Evolutionary conservation across 164 flowering plant species (phyloP), one percentile per base, ranked within the genome.

Genomic region (Piper betle): DNA sequence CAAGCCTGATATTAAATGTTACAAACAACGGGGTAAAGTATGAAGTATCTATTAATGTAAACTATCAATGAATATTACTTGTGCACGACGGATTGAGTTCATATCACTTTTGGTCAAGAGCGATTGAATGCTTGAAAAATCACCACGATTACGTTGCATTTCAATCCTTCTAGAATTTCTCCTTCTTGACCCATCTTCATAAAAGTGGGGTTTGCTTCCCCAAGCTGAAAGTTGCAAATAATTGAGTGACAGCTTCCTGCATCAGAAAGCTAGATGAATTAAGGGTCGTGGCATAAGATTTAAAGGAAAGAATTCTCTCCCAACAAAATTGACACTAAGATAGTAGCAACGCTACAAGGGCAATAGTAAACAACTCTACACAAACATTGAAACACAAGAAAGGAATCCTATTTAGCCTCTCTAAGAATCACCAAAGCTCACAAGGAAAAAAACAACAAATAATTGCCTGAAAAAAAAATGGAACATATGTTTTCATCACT

Each of bases 191-290:
- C 85, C 77, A 62, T 79, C 89, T 63, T 87, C 91, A 66, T 72
- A 75, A 71, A 74, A 70, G 54, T 74, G 52, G 58, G 75, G 52
- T 54, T 75, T 78, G 56, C 6, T 66, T 64, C 74, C 83, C n/a
- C 75, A 72, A 62, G 83, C 69, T 69, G 82, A 64, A 62, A 73
- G 78, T 59, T 86, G 94, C 59, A 80, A 70, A 74, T 84, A 82
- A 74, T 73, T 80, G 61, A 86, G 81, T 18, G 96, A 86, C 68
- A 92, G 85, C 74, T 73, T 84, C 88, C 98, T 92, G 86, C 67
- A 73, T 58, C 72, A 73, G 63, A 18, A 17, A 66, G 52, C 46
- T 6, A 42, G 11, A 42, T 6, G 46, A 42, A 42, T 10, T 0
- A 46, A 46, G 50, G 50, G 50, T 15, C 10, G 15, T 15, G 15